Conservation (phyloP, 306 rosid species). For the Cyclanthera cordifolia region DNA sequence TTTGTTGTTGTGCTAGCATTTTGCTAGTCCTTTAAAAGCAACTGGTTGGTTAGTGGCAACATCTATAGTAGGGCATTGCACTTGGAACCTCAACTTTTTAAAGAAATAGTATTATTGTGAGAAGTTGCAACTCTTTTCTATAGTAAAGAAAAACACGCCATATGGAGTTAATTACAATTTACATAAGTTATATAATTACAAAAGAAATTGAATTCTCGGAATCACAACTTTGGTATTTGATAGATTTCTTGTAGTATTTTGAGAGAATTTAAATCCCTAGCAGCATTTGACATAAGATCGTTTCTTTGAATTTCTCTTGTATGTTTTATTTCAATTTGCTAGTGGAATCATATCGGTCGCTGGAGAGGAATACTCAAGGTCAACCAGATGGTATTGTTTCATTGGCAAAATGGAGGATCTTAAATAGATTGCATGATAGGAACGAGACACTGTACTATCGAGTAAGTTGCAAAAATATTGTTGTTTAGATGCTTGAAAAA, state of each 20-base stretch:
- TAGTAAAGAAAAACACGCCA: background rate
- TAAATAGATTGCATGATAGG: constrained; percentile 93
- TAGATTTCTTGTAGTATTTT: background rate
- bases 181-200: background rate
- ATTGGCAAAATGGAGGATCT: constrained; percentile 92
- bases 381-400: constrained; percentile 57
- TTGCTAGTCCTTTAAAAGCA: too few species aligned
- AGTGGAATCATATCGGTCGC: constrained; percentile 91
- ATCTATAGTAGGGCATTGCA: too few species aligned
- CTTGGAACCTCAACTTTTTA: too few species aligned
- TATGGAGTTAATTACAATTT: background rate
- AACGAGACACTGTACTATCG: constrained; percentile 92
- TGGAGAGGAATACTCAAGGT: constrained; percentile 81
- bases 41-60: too few species aligned
- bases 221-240: background rate
- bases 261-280: background rate
- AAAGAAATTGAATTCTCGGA: background rate
- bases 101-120: too few species aligned
- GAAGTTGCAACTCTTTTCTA: background rate
- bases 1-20: too few species aligned
- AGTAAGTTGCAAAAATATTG: constrained; percentile 36
- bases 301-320: background rate
- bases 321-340: constrained; percentile 19
- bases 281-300: background rate
- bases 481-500: constrained; percentile 9